A percentile compares a stretch with the other conserved stretches of the same genome.
Conservation (phyloP, 306 rosid species). For the Canavalia ensiformis region DNA sequence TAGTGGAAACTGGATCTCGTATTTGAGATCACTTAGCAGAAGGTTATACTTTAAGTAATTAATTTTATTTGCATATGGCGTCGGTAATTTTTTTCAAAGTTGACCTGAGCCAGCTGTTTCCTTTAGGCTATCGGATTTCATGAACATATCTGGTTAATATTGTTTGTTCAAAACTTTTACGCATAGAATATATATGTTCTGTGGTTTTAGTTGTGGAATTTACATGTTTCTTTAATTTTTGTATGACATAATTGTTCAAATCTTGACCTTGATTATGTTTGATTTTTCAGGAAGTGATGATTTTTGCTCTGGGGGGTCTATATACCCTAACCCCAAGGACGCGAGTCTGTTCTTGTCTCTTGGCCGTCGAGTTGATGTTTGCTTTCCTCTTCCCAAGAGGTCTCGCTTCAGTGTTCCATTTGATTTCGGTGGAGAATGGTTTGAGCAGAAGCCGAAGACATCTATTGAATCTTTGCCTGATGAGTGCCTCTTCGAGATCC, state of each 20-base stretch:
- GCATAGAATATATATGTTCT: neutral
- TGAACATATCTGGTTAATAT: slow-evolving; percentile 26
- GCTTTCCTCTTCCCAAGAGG: slow-evolving; percentile 77
- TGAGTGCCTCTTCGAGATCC: slow-evolving; percentile 94
- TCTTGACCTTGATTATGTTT: slow-evolving; percentile 45
- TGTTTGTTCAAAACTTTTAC: slow-evolving; percentile 23
- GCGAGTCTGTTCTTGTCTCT: slow-evolving; percentile 77
- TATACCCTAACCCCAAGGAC: slow-evolving; percentile 85
- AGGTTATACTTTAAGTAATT: neutral
- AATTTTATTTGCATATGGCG: slow-evolving; percentile 26
- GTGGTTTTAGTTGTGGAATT: neutral
- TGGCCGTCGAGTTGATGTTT: slow-evolving; percentile 68
- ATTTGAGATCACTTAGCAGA: neutral
- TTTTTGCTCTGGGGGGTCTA: slow-evolving; percentile 79
- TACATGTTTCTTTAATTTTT: neutral
- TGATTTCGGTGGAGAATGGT: slow-evolving; percentile 59
- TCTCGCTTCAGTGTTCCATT: slow-evolving; percentile 72
- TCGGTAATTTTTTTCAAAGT: slow-evolving; percentile 25
- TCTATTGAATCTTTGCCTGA: slow-evolving; percentile 86
- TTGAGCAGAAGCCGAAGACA: slow-evolving; percentile 68
- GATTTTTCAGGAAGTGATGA: slow-evolving; percentile 77
- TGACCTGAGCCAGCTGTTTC: slow-evolving; percentile 10
- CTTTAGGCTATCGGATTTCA: slow-evolving; percentile 30
- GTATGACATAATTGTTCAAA: neutral
- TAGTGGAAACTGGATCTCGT: slow-evolving; percentile 4